These are phyloP conservation scores for Plasmopara viticola DNA, from an alignment of 352 stramenopile species.

Conservation along the genomic window DNA sequence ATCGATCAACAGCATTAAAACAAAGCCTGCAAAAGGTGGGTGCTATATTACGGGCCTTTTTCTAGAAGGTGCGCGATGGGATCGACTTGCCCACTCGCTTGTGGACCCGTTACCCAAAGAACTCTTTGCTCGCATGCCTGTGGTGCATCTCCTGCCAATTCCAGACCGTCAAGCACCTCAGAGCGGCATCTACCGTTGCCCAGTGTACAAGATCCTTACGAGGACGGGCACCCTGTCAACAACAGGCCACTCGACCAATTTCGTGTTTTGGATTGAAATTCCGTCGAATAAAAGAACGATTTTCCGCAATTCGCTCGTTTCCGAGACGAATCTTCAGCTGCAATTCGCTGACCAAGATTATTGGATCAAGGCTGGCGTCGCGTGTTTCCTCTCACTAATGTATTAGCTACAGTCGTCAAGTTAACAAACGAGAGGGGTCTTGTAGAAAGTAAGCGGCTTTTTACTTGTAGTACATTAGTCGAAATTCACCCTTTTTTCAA, in stretches of 20 bases:
- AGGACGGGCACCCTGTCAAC: slow-evolving; percentile 91
- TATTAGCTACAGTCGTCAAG: slow-evolving; percentile 46
- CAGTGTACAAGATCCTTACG: slow-evolving; percentile 94
- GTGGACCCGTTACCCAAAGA: slow-evolving; percentile 88
- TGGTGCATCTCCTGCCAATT: slow-evolving; percentile 81
- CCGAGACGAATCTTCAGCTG: slow-evolving; percentile 89
- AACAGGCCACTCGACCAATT: slow-evolving; percentile 96
- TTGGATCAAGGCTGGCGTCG: slow-evolving; percentile 95
- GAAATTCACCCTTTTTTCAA: too few species aligned
- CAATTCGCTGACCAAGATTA: slow-evolving; percentile 90
- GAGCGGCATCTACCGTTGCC: slow-evolving; percentile 88
- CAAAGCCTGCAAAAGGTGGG: slow-evolving; percentile 56
- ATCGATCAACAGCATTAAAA: slow-evolving; percentile 42
- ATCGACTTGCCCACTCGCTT: slow-evolving; percentile 64
- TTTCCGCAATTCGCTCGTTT: slow-evolving; percentile 88
- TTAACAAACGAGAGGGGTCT: slow-evolving; percentile 1
- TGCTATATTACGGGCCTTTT: slow-evolving; percentile 91
- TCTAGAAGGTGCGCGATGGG: slow-evolving; percentile 88
- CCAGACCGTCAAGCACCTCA: slow-evolving; percentile 71
- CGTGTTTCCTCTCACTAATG: slow-evolving; percentile 89
- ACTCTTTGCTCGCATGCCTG: slow-evolving; percentile 89
- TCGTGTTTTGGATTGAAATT: slow-evolving; percentile 96
- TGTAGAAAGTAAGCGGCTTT: slow-evolving; percentile 9
- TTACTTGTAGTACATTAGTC: background rate
- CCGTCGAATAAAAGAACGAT: slow-evolving; percentile 72